phyloP scores from a whole-genome alignment of 2,329 filamentous ascomycete species.

The Cercospora sp. region DNA sequence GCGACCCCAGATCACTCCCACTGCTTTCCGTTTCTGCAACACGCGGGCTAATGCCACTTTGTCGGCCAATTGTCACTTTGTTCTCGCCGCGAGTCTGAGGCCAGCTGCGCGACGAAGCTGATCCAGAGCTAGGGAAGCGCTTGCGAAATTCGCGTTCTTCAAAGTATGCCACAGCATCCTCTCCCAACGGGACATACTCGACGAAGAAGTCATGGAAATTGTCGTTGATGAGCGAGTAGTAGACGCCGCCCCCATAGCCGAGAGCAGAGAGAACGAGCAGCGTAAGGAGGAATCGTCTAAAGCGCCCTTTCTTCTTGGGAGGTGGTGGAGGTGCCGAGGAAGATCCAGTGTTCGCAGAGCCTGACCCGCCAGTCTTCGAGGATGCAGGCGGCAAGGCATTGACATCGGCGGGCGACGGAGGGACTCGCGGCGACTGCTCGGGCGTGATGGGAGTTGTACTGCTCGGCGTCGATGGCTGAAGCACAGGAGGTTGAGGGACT shows the following conservation, averaged over 20 bases:
- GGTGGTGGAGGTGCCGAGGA: slow-evolving; percentile 46
- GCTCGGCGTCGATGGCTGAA: slow-evolving; percentile 23
- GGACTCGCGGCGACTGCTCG: slow-evolving; percentile 22
- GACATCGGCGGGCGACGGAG: slow-evolving; percentile 30
- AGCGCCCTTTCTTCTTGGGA: slow-evolving; percentile 65
- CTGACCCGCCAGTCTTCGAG: slow-evolving; percentile 29
- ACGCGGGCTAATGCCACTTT: slow-evolving; percentile 81
- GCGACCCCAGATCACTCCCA: slow-evolving; percentile 41
- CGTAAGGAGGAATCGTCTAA: slow-evolving; percentile 75
- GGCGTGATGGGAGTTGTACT: slow-evolving; percentile 17
- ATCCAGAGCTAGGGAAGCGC: slow-evolving; percentile 65
- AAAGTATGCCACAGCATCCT: slow-evolving; percentile 91
- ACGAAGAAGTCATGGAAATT: slow-evolving; percentile 99
- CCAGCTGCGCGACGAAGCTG: slow-evolving; percentile 43
- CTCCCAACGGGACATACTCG: slow-evolving; percentile 90
- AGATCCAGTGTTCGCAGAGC: slow-evolving; percentile 45
- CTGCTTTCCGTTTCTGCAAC: slow-evolving; percentile 62
- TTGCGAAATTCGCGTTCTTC: slow-evolving; percentile 93
- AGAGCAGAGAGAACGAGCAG: slow-evolving; percentile 73
- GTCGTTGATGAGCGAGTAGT: slow-evolving; percentile 89
- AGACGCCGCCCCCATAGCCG: slow-evolving; percentile 84
- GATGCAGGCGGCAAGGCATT: slow-evolving; percentile 26
- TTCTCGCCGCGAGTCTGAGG: slow-evolving; percentile 57
- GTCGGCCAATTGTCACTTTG: slow-evolving; percentile 78
- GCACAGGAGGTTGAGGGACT: slow-evolving; percentile 36